Conservation (phyloP, 164 flowering plant genomes). For the Piper betle region DNA sequence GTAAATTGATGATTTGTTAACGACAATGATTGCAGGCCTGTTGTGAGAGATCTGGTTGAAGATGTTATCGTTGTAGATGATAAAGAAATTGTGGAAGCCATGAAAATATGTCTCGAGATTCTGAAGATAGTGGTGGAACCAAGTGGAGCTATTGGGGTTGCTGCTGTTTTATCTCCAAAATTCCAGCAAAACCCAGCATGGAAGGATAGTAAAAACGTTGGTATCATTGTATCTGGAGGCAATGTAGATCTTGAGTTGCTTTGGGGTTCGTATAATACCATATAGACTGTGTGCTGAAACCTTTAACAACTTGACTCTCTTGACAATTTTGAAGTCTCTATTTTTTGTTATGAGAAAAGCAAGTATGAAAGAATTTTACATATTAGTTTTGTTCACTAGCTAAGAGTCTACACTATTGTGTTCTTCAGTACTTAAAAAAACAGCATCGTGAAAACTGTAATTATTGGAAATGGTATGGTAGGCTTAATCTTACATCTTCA, state of each 20-base stretch:
- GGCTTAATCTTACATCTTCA: no score
- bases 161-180: slow-evolving; percentile 56
- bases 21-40: slow-evolving; percentile 41
- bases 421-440: no score
- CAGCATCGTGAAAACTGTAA: no score
- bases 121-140: slow-evolving; percentile 86
- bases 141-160: slow-evolving; percentile 92
- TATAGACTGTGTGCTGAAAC: not conserved
- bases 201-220: slow-evolving; percentile 47
- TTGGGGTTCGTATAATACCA: slow-evolving; percentile 38
- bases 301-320: not conserved
- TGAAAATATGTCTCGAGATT: slow-evolving; percentile 72
- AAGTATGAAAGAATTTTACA: no score
- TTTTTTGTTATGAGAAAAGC: no score
- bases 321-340: no score
- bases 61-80: slow-evolving; percentile 68
- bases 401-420: no score
- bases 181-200: slow-evolving; percentile 48
- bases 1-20: not conserved
- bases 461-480: no score
- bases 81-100: slow-evolving; percentile 60
- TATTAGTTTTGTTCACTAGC: no score
- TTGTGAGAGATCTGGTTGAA: slow-evolving; percentile 79
- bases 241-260: slow-evolving; percentile 69
- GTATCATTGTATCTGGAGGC: slow-evolving; percentile 78